phyloP scores from a whole-genome alignment of 371 early-diverging fungal genomes.

The Rhizopus arrhizus region DNA sequence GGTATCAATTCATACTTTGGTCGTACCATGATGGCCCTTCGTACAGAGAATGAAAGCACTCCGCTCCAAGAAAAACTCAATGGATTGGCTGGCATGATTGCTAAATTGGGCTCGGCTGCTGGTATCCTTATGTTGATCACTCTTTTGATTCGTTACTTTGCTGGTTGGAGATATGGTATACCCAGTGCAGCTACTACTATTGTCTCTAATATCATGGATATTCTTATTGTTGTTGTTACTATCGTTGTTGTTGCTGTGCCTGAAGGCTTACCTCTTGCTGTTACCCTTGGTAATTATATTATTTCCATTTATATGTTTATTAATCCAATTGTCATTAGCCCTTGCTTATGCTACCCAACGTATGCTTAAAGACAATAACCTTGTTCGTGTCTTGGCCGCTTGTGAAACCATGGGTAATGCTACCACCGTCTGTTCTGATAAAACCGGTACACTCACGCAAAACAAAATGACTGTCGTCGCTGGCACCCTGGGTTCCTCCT shows the following conservation, averaged over 20 bases:
- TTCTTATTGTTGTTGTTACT: slow-evolving; percentile 72
- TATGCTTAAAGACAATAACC: slow-evolving; percentile 89
- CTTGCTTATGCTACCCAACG: slow-evolving; percentile 76
- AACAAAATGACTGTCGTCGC: slow-evolving; percentile 91
- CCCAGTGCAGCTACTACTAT: slow-evolving; percentile 41
- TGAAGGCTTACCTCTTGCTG: slow-evolving; percentile 79
- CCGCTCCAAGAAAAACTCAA: slow-evolving; percentile 76
- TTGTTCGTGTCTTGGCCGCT: slow-evolving; percentile 86
- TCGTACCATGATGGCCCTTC: slow-evolving; percentile 75
- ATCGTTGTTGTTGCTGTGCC: slow-evolving; percentile 84
- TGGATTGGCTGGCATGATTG: slow-evolving; percentile 68
- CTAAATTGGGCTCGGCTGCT: slow-evolving; percentile 70
- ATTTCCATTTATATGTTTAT: neutral
- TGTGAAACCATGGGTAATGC: slow-evolving; percentile 96
- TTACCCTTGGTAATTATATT: slow-evolving; percentile 55
- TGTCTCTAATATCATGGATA: slow-evolving; percentile 59
- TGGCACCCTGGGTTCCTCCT: slow-evolving; percentile 59
- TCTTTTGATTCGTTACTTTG: slow-evolving; percentile 65
- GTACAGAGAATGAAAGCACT: slow-evolving; percentile 65
- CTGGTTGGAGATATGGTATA: slow-evolving; percentile 37
- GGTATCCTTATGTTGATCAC: slow-evolving; percentile 69
- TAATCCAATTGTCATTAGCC: slow-evolving; percentile 42
- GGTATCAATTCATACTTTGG: slow-evolving; percentile 78
- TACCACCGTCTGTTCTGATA: slow-evolving; percentile 90
- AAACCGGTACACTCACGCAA: slow-evolving; percentile 89